These are phyloP conservation scores for Tanozyma kutaoensis DNA, from an alignment of 805 yeast genomes.

Conservation along the genomic window DNA sequence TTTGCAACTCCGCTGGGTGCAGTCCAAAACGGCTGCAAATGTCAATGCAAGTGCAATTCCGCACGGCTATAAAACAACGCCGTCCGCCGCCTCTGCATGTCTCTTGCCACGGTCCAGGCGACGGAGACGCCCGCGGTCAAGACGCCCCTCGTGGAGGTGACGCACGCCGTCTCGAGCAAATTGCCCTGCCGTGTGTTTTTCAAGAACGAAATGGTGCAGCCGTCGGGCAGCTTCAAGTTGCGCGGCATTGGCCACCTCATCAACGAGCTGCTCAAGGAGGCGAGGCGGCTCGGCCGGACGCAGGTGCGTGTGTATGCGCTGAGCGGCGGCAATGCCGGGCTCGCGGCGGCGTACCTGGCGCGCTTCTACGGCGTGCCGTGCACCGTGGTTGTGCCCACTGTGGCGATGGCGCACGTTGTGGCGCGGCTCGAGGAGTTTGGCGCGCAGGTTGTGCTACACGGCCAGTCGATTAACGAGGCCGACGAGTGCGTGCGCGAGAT, in stretches of 20 bases:
- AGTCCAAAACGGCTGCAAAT: no score
- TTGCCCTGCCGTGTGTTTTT: constrained; percentile 26
- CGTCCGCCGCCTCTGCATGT: no score
- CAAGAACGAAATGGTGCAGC: constrained; percentile 40
- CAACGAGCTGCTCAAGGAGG: constrained; percentile 14
- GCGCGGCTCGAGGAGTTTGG: constrained; percentile 32
- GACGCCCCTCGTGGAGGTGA: constrained; percentile 28
- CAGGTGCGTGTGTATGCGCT: constrained; percentile 29
- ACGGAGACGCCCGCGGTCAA: constrained; percentile 15
- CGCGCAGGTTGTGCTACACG: constrained; percentile 35
- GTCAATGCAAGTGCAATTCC: no score
- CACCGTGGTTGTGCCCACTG: constrained; percentile 49
- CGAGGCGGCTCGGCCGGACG: constrained; percentile 7
- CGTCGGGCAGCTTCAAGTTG: constrained; percentile 44
- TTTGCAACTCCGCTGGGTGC: no score
- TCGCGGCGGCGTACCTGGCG: constrained; percentile 40
- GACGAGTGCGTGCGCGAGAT: constrained; percentile 25
- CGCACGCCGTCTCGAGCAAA: constrained; percentile 5
- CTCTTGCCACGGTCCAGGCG: no score
- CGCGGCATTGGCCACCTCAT: constrained; percentile 41
- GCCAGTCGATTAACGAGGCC: constrained; percentile 37
- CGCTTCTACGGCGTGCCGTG: constrained; percentile 23
- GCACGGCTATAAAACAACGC: no score
- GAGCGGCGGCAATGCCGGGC: constrained; percentile 44
- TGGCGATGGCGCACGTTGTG: constrained; percentile 32